These are phyloP conservation scores for Pochonia chlamydosporia DNA, from an alignment of 2,329 filamentous ascomycete species.

Conservation along the genomic window DNA sequence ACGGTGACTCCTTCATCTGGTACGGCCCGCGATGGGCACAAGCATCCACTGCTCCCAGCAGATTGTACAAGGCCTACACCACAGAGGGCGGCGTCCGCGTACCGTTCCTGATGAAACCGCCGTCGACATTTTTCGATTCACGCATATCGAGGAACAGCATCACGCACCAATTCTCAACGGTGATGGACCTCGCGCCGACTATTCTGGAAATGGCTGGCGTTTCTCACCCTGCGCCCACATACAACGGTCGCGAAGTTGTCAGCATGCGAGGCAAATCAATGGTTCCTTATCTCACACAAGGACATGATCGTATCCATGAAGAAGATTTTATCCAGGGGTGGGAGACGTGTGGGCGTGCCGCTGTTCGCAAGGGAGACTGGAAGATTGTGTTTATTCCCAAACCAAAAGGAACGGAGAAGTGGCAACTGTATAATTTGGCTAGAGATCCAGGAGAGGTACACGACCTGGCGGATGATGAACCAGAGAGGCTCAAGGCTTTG, in stretches of 20 bases:
- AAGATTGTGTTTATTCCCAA: constrained; percentile 24
- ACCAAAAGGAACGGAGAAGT: constrained; percentile 21
- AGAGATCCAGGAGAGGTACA: constrained; percentile 25
- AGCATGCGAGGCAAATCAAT: constrained; percentile 37
- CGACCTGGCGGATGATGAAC: constrained; percentile 20
- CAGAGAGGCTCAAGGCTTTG: constrained; percentile 21
- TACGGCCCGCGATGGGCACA: constrained; percentile 52
- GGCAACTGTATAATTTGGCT: constrained; percentile 27
- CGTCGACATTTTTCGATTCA: neutral
- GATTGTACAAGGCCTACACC: constrained; percentile 30
- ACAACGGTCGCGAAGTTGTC: constrained; percentile 39
- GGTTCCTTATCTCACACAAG: constrained; percentile 6
- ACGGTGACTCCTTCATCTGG: constrained; percentile 53
- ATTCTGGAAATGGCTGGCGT: constrained; percentile 38
- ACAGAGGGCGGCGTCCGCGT: constrained; percentile 46
- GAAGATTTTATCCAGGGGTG: constrained; percentile 21
- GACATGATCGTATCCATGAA: constrained; percentile 33
- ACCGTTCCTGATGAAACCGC: constrained; percentile 37
- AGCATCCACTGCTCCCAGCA: constrained; percentile 30
- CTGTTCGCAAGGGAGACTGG: constrained; percentile 28
- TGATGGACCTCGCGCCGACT: constrained; percentile 40
- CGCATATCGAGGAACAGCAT: constrained; percentile 14
- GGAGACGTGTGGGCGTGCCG: constrained; percentile 27
- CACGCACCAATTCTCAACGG: constrained; percentile 40
- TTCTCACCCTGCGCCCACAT: constrained; percentile 27